phyloP scores from a whole-genome alignment of 2,329 filamentous ascomycete species.

The Colletotrichum trifolii region DNA sequence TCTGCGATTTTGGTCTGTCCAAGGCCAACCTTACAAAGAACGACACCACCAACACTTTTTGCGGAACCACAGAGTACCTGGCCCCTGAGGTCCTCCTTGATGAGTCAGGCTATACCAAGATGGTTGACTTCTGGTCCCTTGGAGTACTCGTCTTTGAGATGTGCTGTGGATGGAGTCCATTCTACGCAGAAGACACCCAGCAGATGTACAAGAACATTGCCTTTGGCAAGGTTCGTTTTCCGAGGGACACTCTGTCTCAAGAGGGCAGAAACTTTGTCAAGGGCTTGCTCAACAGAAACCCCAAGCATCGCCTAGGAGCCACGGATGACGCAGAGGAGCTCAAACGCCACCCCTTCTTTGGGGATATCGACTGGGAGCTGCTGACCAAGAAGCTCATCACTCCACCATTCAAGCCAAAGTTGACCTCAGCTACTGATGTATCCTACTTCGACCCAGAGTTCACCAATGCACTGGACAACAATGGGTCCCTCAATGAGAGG shows the following conservation, averaged over 20 bases:
- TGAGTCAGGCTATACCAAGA: slow-evolving; percentile 98
- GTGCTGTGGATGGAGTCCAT: slow-evolving; percentile 99
- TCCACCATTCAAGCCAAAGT: slow-evolving; percentile 96
- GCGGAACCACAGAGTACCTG: slow-evolving; percentile 96
- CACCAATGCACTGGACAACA: slow-evolving; percentile 90
- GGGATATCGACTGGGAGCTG: slow-evolving; percentile 91
- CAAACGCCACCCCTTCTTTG: slow-evolving; percentile 94
- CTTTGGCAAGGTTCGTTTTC: slow-evolving; percentile 97
- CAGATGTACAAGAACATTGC: slow-evolving; percentile 99
- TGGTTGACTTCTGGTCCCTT: slow-evolving; percentile 99
- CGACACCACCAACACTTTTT: slow-evolving; percentile 98
- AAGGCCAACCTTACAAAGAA: slow-evolving; percentile 98
- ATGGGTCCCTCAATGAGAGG: slow-evolving; percentile 89
- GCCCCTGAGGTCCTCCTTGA: slow-evolving; percentile 95
- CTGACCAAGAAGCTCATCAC: slow-evolving; percentile 91
- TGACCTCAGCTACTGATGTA: slow-evolving; percentile 95
- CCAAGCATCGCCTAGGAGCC: slow-evolving; percentile 92
- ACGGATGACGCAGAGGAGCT: slow-evolving; percentile 92
- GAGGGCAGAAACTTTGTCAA: slow-evolving; percentile 99
- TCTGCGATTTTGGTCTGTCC: slow-evolving; percentile 97
- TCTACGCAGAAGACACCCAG: slow-evolving; percentile 98
- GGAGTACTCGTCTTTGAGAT: slow-evolving; percentile 99
- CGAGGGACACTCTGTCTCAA: slow-evolving; percentile 90
- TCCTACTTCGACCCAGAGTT: slow-evolving; percentile 99
- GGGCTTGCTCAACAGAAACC: slow-evolving; percentile 95